phyloP scores from a whole-genome alignment of 768 basidiomycete species.

The Lentinus brumalis region DNA sequence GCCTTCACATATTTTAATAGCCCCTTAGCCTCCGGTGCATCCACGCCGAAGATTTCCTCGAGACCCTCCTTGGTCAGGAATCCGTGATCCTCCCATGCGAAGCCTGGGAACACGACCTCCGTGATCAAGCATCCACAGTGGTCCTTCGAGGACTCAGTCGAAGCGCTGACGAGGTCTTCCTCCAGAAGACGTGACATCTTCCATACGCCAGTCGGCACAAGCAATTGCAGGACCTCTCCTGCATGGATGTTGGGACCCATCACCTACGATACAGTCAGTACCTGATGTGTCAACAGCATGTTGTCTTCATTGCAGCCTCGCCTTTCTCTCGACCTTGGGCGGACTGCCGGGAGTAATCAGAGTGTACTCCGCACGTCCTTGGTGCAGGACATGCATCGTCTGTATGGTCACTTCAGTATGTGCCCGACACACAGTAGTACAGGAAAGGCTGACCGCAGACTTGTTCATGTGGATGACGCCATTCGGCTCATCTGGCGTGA shows the following conservation, averaged over 20 bases:
- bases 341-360: constrained; percentile 40
- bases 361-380: constrained; percentile 53
- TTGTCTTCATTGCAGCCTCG: constrained; percentile 14
- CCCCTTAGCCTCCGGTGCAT: constrained; percentile 26
- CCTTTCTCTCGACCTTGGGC: constrained; percentile 38
- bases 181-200: constrained; percentile 59
- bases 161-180: constrained; percentile 36
- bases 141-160: constrained; percentile 33
- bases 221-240: constrained; percentile 49
- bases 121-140: constrained; percentile 55
- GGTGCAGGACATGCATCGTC: constrained; percentile 55
- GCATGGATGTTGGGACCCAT: constrained; percentile 44
- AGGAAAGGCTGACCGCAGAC: constrained; percentile 38
- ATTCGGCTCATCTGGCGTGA: constrained; percentile 41
- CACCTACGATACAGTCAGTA: constrained; percentile 11
- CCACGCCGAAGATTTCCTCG: constrained; percentile 35
- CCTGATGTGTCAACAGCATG: too few relatives aligned
- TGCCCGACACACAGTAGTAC: background rate
- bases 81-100: constrained; percentile 53
- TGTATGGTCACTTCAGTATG: constrained; percentile 18
- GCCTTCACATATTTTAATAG: constrained; percentile 25
- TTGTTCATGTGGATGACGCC: constrained; percentile 52
- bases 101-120: constrained; percentile 62
- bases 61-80: constrained; percentile 42
- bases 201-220: constrained; percentile 54